A percentile compares a stretch with the other conserved stretches of the same genome.
Evolutionary conservation across 495 filamentous ascomycete genomes (phyloP).

Genomic region (Penicillium parvum): DNA sequence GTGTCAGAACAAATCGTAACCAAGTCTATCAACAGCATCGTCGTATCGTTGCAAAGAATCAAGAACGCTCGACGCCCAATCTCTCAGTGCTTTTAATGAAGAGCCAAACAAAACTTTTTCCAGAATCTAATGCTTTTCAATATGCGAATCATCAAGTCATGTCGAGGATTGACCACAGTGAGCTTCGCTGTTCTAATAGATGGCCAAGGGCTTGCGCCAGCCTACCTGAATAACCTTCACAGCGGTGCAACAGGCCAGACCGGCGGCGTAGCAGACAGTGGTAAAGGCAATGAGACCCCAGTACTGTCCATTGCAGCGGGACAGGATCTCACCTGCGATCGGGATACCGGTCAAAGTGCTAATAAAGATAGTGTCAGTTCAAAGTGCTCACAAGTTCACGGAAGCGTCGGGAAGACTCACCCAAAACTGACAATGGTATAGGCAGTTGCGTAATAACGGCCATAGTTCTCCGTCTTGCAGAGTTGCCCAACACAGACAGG

Average conservation of each 20-base stretch:
- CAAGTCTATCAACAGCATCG: not conserved
- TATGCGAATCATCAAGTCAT: slow-evolving; percentile 14
- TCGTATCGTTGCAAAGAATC: not conserved
- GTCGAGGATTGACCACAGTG: not conserved
- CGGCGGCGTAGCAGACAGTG: slow-evolving; percentile 56
- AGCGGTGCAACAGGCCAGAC: slow-evolving; percentile 55
- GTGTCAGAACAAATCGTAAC: too few relatives aligned
- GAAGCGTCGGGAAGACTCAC: slow-evolving; percentile 26
- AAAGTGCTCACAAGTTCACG: slow-evolving; percentile 13
- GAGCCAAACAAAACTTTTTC: not conserved
- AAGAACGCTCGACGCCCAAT: not conserved
- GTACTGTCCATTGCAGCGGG: slow-evolving; percentile 50
- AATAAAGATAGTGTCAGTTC: slow-evolving; percentile 19
- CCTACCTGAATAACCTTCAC: slow-evolving; percentile 65
- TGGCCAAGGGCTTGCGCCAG: slow-evolving; percentile 49
- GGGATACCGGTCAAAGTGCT: slow-evolving; percentile 78
- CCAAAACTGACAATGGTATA: slow-evolving; percentile 90
- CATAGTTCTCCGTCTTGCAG: slow-evolving; percentile 81
- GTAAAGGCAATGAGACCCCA: slow-evolving; percentile 67
- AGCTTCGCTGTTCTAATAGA: slow-evolving; percentile 25
- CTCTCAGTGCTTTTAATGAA: not conserved
- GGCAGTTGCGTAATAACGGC: slow-evolving; percentile 77
- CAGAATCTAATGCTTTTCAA: slow-evolving; percentile 1
- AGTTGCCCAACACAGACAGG: slow-evolving; percentile 90
- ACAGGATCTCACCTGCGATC: slow-evolving; percentile 73